Evolutionary conservation across 257 asterid species (phyloP).

Genomic region (Rhazya stricta): DNA sequence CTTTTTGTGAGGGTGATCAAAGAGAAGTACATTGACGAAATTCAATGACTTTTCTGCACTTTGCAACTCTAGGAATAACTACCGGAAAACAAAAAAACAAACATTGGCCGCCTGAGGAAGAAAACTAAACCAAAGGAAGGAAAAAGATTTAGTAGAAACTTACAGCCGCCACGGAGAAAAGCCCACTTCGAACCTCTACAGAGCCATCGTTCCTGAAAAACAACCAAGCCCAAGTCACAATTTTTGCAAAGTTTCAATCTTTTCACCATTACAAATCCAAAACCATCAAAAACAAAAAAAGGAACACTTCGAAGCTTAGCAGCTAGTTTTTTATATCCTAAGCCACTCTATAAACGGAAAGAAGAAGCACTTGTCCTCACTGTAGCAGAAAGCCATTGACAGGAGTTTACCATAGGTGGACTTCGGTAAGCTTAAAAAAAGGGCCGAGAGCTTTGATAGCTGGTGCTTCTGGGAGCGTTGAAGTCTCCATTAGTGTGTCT

Average conservation of each 20-base stretch:
- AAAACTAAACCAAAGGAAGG: not conserved
- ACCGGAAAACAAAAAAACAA: conserved; percentile 1
- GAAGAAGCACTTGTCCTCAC: not conserved
- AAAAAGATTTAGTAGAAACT: conserved; percentile 16
- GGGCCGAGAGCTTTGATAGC: conserved; percentile 64
- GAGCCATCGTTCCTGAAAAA: conserved; percentile 54
- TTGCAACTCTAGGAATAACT: not conserved
- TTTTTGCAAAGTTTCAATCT: not conserved
- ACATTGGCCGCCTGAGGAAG: not conserved
- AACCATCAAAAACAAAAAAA: not conserved
- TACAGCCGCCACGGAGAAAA: conserved; percentile 36
- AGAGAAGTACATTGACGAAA: not conserved
- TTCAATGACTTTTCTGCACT: not conserved
- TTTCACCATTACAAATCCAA: not conserved
- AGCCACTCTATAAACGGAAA: not conserved
- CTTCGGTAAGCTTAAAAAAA: conserved; percentile 66
- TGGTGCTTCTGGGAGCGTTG: not conserved
- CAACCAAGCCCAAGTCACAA: not conserved
- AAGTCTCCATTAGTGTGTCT: not conserved
- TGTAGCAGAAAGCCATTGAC: not conserved
- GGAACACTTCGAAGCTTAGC: not conserved
- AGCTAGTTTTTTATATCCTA: not conserved
- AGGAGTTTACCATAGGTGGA: conserved; percentile 51
- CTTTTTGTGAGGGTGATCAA: not conserved
- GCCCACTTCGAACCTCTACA: conserved; percentile 25